Percentiles rank a stretch among this genome's conserved stretches.
These are phyloP conservation scores for Cyclotella distinguenda DNA, from an alignment of 108 stramenopile species.

Conservation along the genomic window DNA sequence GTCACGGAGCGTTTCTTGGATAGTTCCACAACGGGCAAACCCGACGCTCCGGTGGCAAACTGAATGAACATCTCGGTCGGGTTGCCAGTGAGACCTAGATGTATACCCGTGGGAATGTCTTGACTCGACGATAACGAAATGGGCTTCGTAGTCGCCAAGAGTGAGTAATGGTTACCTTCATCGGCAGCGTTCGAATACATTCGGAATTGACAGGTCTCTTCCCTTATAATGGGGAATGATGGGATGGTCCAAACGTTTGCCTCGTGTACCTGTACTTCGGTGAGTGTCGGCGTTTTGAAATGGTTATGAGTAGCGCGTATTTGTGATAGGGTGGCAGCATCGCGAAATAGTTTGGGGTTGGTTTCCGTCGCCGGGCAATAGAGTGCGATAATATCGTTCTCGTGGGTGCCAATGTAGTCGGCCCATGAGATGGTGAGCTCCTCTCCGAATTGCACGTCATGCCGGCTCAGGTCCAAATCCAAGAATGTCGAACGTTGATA, in stretches of 20 bases:
- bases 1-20: background rate
- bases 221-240: constrained; percentile 47
- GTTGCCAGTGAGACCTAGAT: constrained; percentile 46
- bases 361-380: constrained; percentile 20
- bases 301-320: constrained; percentile 35
- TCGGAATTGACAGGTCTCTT: constrained; percentile 49
- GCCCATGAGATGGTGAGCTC: constrained; percentile 7
- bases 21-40: constrained; percentile 46
- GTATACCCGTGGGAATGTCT: constrained; percentile 48
- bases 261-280: background rate
- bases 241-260: constrained; percentile 53
- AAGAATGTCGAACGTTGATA: background rate
- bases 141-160: constrained; percentile 13
- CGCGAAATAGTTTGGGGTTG: constrained; percentile 29
- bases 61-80: constrained; percentile 49
- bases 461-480: background rate
- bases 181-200: constrained; percentile 33
- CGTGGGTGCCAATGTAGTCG: constrained; percentile 3
- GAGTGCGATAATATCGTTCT: constrained; percentile 40
- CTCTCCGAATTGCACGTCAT: constrained; percentile 4
- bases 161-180: constrained; percentile 7
- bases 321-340: constrained; percentile 59
- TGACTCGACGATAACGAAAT: constrained; percentile 13
- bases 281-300: background rate
- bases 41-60: constrained; percentile 59